phyloP scores from a whole-genome alignment of 164 flowering plant genomes.

The Tetracentron sinense region DNA sequence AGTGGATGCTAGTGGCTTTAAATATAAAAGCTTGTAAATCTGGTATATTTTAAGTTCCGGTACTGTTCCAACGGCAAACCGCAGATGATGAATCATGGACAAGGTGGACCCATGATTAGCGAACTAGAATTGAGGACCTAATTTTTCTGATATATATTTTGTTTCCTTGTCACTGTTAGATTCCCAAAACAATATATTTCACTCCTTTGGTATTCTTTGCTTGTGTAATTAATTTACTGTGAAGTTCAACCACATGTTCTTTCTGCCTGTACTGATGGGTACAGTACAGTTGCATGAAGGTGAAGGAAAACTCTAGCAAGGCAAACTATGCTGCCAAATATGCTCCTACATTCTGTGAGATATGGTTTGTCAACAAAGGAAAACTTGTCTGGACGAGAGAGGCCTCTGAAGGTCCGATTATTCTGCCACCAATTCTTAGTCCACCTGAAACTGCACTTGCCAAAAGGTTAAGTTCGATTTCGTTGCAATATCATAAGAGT shows the following conservation, averaged over 20 bases:
- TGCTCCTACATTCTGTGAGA: conserved; percentile 71
- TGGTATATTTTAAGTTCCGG: no score
- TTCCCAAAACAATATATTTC: not conserved
- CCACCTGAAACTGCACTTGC: conserved; percentile 14
- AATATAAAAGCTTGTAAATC: no score
- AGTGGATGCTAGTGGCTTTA: no score
- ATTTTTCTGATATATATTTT: no score
- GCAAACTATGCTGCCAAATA: conserved; percentile 53
- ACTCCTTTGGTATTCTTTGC: not conserved
- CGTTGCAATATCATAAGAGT: no score
- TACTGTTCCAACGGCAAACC: no score
- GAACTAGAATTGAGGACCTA: no score
- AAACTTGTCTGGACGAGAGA: conserved; percentile 66
- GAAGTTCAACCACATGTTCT: not conserved
- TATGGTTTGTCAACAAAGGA: conserved; percentile 75
- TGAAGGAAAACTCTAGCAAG: conserved; percentile 61
- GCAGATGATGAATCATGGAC: no score
- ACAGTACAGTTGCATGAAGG: conserved; percentile 57
- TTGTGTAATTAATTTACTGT: not conserved
- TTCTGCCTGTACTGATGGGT: conserved; percentile 13
- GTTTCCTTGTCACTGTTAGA: not conserved
- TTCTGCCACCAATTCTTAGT: conserved; percentile 12
- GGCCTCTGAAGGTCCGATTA: conserved; percentile 38
- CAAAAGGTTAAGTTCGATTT: conserved; percentile 18
- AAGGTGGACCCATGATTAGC: no score